Evolutionary conservation across 257 asterid genomes (phyloP), one percentile per base, ranked within the genome.

Genomic region (Fraxinus anomala): DNA sequence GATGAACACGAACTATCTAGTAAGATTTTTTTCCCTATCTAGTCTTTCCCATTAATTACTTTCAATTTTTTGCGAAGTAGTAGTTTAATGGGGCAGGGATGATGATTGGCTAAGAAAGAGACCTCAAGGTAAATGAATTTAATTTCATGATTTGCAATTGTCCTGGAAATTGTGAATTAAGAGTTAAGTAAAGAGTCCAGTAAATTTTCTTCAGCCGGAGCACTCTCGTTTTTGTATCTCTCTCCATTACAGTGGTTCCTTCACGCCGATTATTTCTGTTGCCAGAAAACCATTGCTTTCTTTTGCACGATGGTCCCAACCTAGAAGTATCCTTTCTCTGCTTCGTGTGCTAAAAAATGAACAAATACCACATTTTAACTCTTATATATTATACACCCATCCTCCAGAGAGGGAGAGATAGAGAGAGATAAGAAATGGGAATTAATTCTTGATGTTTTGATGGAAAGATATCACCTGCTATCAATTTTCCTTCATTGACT

Each of bases 1-100:
- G 92, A 90, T 73, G 86, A 87, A 67, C 93, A 47, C 36, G 87
- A 68, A 0, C 56, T 93, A 16, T 85, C 96, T 71, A 95, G 99
- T 95, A 76, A 89, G 91, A 34, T 72, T 19, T 76, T 49, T 44
- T 28, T 30, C 44, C 37, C 30, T 63, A 1, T 66, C 30, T 21
- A 39, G 10, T 3, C 9, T 37, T 74, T 51, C 30, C 8, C 34
- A 11, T 42, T 42, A 11, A 42, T 47, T 3, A 16, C 59, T 47
- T 47, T 47, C 1, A 14, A 14, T 3, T 47, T 47, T 16, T 47
- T 14, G 59, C 21, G 21, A 44, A 44, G 19, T 3, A n/a, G 66
- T 56, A 56, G 28, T 56, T 69, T 34, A 19, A 26, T 36, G 19
- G 24, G 73, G 1, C 44, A 21, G 36, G n/a, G 67, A 9, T 68